Conservation (phyloP, 805 yeast species). For the Pichia phayaonensis region DNA sequence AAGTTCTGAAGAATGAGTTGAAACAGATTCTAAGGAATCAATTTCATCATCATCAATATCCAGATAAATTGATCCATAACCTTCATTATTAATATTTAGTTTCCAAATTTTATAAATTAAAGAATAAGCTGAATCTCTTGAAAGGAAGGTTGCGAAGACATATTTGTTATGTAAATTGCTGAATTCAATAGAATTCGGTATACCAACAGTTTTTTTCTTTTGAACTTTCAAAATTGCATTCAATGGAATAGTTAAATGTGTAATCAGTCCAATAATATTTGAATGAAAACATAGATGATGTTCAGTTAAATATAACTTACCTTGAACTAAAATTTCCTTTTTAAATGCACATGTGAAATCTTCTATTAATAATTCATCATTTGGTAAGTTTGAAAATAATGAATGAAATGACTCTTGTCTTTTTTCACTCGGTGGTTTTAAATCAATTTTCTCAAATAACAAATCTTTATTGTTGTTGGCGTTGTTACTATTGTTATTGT, state of each 20-base stretch:
- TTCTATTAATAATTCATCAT: slow-evolving; percentile 45
- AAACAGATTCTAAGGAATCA: slow-evolving; percentile 27
- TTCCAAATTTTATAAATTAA: slow-evolving; percentile 59
- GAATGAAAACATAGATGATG: slow-evolving; percentile 55
- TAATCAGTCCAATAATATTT: slow-evolving; percentile 60
- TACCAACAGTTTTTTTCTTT: slow-evolving; percentile 56
- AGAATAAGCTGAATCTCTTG: slow-evolving; percentile 48
- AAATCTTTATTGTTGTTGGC: slow-evolving; percentile 9
- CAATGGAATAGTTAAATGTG: slow-evolving; percentile 49
- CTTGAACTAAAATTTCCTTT: slow-evolving; percentile 65
- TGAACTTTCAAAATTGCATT: slow-evolving; percentile 57
- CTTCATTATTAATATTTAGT: slow-evolving; percentile 27
- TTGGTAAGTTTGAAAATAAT: slow-evolving; percentile 44
- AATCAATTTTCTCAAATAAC: slow-evolving; percentile 15
- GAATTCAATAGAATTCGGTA: slow-evolving; percentile 62
- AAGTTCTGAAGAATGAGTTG: slow-evolving; percentile 19
- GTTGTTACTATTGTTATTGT: not conserved
- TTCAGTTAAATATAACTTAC: slow-evolving; percentile 52
- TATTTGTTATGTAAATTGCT: slow-evolving; percentile 56
- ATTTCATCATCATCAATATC: slow-evolving; percentile 26
- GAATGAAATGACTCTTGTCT: slow-evolving; percentile 55
- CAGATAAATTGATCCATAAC: slow-evolving; percentile 15
- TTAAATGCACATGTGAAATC: slow-evolving; percentile 57
- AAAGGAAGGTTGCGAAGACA: slow-evolving; percentile 56
- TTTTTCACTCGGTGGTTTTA: slow-evolving; percentile 38